A percentile compares a stretch with the other conserved stretches of the same genome.
Evolutionary conservation across 352 stramenopile genomes (phyloP).

Genomic region (Phytophthora ramorum): DNA sequence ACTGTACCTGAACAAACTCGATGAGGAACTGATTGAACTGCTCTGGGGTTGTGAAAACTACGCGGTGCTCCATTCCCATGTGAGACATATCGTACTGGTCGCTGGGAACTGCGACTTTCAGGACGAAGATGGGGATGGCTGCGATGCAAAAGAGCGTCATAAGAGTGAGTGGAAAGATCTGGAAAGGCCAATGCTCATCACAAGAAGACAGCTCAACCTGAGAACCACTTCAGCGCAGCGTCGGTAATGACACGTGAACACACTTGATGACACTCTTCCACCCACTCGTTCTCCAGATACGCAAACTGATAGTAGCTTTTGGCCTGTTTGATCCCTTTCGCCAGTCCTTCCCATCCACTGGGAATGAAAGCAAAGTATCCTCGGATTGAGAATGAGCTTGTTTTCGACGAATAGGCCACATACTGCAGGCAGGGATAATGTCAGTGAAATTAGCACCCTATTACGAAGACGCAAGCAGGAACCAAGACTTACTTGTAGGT

Average conservation of each 20-base stretch:
- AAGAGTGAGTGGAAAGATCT: background rate
- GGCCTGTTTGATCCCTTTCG: slow-evolving; percentile 61
- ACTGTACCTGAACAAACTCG: slow-evolving; percentile 55
- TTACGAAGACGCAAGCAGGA: background rate
- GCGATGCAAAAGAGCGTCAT: background rate
- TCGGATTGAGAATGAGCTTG: slow-evolving; percentile 42
- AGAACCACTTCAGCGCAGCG: slow-evolving; percentile 28
- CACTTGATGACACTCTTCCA: slow-evolving; percentile 57
- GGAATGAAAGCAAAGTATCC: slow-evolving; percentile 66
- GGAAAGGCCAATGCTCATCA: background rate
- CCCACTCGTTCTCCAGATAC: slow-evolving; percentile 71
- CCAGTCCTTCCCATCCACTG: slow-evolving; percentile 37
- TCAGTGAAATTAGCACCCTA: background rate
- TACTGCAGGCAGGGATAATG: slow-evolving; percentile 29
- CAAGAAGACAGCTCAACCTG: slow-evolving; percentile 33
- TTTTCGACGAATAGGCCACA: slow-evolving; percentile 32
- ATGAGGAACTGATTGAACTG: slow-evolving; percentile 44
- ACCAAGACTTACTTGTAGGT: slow-evolving; percentile 44
- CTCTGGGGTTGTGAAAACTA: slow-evolving; percentile 50
- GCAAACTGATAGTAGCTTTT: slow-evolving; percentile 77
- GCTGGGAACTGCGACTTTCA: slow-evolving; percentile 55
- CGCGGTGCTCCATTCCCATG: slow-evolving; percentile 28
- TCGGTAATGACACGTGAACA: slow-evolving; percentile 59
- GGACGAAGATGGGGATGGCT: slow-evolving; percentile 81
- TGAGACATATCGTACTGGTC: slow-evolving; percentile 45